Base-by-base conservation (phyloP, 495 filamentous ascomycete species). In the Aspergillus biplanus region DNA sequence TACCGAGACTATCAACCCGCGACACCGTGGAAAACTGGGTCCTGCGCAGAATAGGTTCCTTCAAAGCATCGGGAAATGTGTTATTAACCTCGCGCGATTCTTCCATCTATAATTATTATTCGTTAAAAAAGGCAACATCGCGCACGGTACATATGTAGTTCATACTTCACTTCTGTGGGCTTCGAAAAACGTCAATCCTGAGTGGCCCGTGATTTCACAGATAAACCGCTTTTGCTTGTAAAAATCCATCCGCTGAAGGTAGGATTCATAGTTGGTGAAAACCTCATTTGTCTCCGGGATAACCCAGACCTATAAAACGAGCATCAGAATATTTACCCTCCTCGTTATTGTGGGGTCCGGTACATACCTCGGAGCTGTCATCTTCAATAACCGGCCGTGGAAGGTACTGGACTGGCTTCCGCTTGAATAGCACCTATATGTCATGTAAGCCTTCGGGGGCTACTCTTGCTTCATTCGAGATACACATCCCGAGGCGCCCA, bases 161-260 rank as follows among this genome's bases (percentile, higher is more conserved):
- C 87, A 46, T 86, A 97, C 95, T 86, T 99, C 96, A 75, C 93
- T 97, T 72, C 91, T 87, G 15, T 93, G 82, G 5, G 95, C 95
- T 58, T 98, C 92, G 62, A 96, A 97, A 74, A 96, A 98, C n/a
- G 83, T 94, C 66, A 97, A 76, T 33, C 90, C 90, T 33, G 93
- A 96, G 75, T 97, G 93, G 37, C 95, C 95, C 4, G 92, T 97
- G 62, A 97, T 94, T 65, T 95, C 89, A 73, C 94, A 97, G 56
- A 94, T 96, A 71, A 98, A 99, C 49, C 89, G 87, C 63, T 88
- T 90, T 86, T 96, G 91, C 59, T 90, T 93, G 72, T 97, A 97
- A 72, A 96, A 97, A 73, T 98, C 94, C 84, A 92, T 87, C 39
- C 93, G 85, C 62, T 85, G 83, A 35, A 97, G 78, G 74, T 97